Base-by-base conservation (phyloP, 2,329 filamentous ascomycete genomes). In the Epichloe coenophiala region DNA sequence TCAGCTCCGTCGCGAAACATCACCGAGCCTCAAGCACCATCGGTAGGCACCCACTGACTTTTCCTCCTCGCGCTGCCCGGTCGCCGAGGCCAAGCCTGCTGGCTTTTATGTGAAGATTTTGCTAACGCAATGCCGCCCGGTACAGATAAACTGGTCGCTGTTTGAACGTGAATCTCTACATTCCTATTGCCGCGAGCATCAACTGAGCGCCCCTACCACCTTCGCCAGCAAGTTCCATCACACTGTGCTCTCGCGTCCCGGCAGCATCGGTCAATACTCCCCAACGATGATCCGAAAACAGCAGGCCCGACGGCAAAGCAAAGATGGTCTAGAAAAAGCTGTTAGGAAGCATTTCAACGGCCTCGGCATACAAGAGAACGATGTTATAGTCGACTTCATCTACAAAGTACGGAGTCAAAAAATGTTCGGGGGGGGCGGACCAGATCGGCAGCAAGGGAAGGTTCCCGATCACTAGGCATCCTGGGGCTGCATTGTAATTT, bases 301-400 rank as follows among this genome's bases (percentile, higher is more conserved):
- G 56, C 72, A 80, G 45, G 74, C 81, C 59, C 71, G 82, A 48
- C 75, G 84, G 50, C 81, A 89, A 62, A 78, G 77, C 59, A 86
- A 86, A 62, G 82, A 88, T 38, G 77, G 86, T 56, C 71, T 94
- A 50, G 84, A 84, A 8, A 74, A 81, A 56, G 75, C 79, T 2
- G 84, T 90, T 46, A 76, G 86, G 56, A 90, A 88, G 64, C 86
- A 93, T 67, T 93, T 93, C 70, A 93, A 93, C 62, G 81, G 80
- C 36, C 74, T 86, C 56, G 84, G 84, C 15, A 79, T 91, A 40
- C 83, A 82, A 56, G 88, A 94, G 70, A 88, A 83, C 62, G 87
- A 93, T 59, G 83, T 89, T 56, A 84, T 93, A 51, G 84, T 90
- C 51, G 84, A 86, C 56, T 80, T 88, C 62, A 72, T 89, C 54